These are phyloP conservation scores for Chenopodium quinoa DNA, from an alignment of 148 eudicot genomes.

Conservation along the genomic window DNA sequence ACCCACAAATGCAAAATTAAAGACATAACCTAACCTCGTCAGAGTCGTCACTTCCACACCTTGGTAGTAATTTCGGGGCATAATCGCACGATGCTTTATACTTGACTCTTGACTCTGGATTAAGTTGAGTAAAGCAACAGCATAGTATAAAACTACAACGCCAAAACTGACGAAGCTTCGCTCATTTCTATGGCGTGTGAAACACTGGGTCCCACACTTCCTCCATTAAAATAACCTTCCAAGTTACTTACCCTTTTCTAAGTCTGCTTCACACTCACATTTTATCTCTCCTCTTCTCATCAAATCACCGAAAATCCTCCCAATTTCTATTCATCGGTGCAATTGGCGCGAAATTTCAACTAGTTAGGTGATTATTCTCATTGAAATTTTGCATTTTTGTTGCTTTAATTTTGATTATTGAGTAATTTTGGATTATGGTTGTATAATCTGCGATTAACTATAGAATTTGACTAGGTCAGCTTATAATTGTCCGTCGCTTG, in stretches of 20 bases:
- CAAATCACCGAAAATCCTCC: background rate
- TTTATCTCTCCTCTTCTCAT: background rate
- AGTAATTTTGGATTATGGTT: too few relatives aligned
- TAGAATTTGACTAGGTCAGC: background rate
- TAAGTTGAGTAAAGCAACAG: slow-evolving; percentile 6
- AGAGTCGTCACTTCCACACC: too few relatives aligned
- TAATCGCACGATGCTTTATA: too few relatives aligned
- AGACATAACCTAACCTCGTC: too few relatives aligned
- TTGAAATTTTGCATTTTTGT: background rate
- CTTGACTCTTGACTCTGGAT: too few relatives aligned
- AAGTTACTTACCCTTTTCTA: too few relatives aligned
- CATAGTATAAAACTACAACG: background rate
- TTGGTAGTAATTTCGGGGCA: too few relatives aligned
- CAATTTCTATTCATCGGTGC: background rate
- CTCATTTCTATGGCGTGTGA: background rate
- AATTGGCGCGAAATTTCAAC: background rate
- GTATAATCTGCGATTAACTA: too few relatives aligned
- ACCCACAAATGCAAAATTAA: too few relatives aligned
- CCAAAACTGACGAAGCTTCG: slow-evolving; percentile 12
- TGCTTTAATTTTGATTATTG: too few relatives aligned
- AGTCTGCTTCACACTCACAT: background rate
- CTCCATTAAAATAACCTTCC: background rate
- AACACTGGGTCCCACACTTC: slow-evolving; percentile 4
- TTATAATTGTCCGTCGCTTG: too few relatives aligned
- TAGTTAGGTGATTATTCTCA: background rate